phyloP scores from a whole-genome alignment of 2,329 filamentous ascomycete species.

The Thielaviopsis punctulata region DNA sequence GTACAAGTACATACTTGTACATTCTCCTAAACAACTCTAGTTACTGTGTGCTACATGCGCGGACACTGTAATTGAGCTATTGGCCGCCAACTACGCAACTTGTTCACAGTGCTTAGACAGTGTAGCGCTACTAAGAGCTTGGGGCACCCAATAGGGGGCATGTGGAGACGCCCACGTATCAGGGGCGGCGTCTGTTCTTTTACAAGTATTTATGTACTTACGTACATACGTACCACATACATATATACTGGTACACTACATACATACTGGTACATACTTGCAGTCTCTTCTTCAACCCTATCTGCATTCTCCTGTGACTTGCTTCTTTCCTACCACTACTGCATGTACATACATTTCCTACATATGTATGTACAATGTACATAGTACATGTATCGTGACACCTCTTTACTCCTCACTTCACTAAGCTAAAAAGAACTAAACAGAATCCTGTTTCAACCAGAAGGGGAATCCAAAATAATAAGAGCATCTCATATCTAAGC shows the following conservation, averaged over 20 bases:
- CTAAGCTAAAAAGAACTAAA: neutral
- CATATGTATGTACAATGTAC: no score
- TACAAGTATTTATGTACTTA: no score
- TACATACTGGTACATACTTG: no score
- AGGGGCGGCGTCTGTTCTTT: no score
- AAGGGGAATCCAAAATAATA: neutral
- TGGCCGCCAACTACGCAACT: neutral
- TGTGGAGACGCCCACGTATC: slow-evolving; percentile 4
- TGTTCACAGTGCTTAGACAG: neutral
- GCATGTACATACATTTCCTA: no score
- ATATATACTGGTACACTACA: no score
- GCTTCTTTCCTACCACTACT: no score
- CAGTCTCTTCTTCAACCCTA: no score
- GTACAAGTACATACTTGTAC: neutral
- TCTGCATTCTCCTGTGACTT: no score
- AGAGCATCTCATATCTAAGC: neutral
- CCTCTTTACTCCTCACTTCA: no score
- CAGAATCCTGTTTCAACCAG: neutral
- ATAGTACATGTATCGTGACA: no score
- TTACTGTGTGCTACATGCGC: neutral
- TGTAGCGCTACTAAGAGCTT: neutral
- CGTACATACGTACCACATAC: no score
- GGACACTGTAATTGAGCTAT: neutral
- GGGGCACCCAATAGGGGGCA: slow-evolving; percentile 3
- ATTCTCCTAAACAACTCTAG: neutral